Conservation (phyloP, 306 rosid genomes). For the Cajanus cajan region DNA sequence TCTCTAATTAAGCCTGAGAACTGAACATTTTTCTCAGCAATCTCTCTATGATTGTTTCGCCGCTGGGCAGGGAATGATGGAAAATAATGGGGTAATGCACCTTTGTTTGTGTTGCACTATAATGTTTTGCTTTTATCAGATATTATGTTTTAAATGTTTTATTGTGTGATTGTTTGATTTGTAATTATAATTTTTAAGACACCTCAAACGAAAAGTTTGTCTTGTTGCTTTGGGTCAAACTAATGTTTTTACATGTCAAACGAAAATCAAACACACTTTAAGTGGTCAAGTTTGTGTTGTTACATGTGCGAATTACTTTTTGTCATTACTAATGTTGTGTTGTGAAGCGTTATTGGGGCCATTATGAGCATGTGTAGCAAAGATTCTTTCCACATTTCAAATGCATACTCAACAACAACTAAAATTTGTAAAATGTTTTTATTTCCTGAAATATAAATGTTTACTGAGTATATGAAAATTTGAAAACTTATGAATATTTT, state of each 20-base stretch:
- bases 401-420: too few species aligned
- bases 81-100: conserved; percentile 45
- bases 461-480: too few species aligned
- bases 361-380: neutral
- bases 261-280: neutral
- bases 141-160: neutral
- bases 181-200: too few species aligned
- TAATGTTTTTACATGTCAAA: too few species aligned
- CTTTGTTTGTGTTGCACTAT: neutral
- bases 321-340: neutral
- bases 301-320: neutral
- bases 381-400: too few species aligned
- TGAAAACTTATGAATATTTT: too few species aligned
- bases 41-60: conserved; percentile 49
- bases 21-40: conserved; percentile 15
- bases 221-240: too few species aligned
- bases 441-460: too few species aligned
- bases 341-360: neutral
- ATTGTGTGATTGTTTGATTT: too few species aligned
- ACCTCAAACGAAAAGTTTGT: too few species aligned
- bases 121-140: neutral
- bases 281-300: neutral
- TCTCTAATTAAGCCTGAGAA: neutral
- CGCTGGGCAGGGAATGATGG: conserved; percentile 57
- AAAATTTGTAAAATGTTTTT: too few species aligned